phyloP scores from a whole-genome alignment of 1,284 basidiomycete species.

The Paramarasmius palmivorus region DNA sequence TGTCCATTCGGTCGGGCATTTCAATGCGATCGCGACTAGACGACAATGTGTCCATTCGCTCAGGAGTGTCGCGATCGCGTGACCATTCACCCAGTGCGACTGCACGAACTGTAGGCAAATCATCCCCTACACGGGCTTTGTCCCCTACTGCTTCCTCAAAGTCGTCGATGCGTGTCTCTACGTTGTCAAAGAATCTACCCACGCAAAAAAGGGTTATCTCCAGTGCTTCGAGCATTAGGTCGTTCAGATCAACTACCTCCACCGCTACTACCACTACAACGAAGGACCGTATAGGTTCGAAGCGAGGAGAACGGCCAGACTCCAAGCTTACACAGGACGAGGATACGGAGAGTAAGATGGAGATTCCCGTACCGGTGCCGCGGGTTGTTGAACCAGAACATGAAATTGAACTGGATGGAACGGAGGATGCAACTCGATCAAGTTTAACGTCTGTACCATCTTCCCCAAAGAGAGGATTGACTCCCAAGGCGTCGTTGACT shows the following conservation, averaged over 20 bases:
- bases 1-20: too few relatives aligned
- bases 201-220: neutral
- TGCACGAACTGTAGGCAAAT: constrained; percentile 11
- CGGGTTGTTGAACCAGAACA: too few relatives aligned
- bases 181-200: constrained; percentile 13
- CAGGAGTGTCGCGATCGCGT: too few relatives aligned
- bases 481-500: neutral
- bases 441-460: neutral
- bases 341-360: constrained; percentile 3
- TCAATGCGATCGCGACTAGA: too few relatives aligned
- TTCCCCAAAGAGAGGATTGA: neutral
- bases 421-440: constrained; percentile 2
- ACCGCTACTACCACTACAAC: constrained; percentile 1
- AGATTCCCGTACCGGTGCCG: neutral
- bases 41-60: too few relatives aligned
- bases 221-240: constrained; percentile 7
- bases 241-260: neutral
- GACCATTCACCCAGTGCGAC: neutral
- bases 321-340: constrained; percentile 15
- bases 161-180: constrained; percentile 15
- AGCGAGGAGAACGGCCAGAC: constrained; percentile 16
- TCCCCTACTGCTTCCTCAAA: neutral
- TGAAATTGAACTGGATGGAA: neutral
- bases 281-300: neutral
- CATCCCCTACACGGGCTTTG: constrained; percentile 16